These are phyloP conservation scores for Fusarium sp. DNA, from an alignment of 2,329 filamentous ascomycete species.

Conservation along the genomic window DNA sequence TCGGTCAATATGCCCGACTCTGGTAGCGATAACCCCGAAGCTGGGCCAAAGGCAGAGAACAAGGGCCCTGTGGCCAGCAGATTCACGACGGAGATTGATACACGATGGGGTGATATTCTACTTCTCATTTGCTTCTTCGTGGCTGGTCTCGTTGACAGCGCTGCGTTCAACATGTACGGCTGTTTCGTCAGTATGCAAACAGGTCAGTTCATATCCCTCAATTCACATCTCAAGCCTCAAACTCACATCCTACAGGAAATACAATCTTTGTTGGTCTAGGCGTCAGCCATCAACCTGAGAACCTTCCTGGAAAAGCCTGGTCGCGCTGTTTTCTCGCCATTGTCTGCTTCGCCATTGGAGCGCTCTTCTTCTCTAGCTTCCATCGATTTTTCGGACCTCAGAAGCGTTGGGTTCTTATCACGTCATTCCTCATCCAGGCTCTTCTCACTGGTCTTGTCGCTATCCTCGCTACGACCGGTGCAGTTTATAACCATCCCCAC, in stretches of 20 bases:
- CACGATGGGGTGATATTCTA: conserved; percentile 37
- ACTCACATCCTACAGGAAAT: conserved; percentile 29
- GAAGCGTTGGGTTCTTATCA: conserved; percentile 39
- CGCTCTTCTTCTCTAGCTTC: conserved; percentile 41
- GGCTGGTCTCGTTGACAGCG: conserved; percentile 40
- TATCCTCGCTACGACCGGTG: conserved; percentile 37
- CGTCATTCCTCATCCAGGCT: conserved; percentile 35
- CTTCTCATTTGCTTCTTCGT: conserved; percentile 39
- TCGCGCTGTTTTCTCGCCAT: conserved; percentile 42
- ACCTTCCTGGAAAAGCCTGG: conserved; percentile 38
- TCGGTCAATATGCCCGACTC: conserved; percentile 25
- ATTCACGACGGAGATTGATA: conserved; percentile 31
- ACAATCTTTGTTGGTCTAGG: conserved; percentile 41
- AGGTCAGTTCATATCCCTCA: conserved; percentile 16
- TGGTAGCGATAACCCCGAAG: conserved; percentile 27
- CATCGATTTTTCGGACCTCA: conserved; percentile 39
- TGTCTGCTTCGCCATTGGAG: conserved; percentile 35
- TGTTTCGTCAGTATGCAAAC: conserved; percentile 44
- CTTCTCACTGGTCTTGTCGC: conserved; percentile 38
- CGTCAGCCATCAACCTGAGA: conserved; percentile 39
- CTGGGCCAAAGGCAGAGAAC: conserved; percentile 7
- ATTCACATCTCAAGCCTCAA: background rate
- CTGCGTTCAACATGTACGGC: conserved; percentile 42
- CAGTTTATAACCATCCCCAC: conserved; percentile 31
- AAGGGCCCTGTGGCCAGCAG: conserved; percentile 3